Conservation (phyloP, 192 early-diverging fungal genomes). For the Umbelopsis isabellina region DNA sequence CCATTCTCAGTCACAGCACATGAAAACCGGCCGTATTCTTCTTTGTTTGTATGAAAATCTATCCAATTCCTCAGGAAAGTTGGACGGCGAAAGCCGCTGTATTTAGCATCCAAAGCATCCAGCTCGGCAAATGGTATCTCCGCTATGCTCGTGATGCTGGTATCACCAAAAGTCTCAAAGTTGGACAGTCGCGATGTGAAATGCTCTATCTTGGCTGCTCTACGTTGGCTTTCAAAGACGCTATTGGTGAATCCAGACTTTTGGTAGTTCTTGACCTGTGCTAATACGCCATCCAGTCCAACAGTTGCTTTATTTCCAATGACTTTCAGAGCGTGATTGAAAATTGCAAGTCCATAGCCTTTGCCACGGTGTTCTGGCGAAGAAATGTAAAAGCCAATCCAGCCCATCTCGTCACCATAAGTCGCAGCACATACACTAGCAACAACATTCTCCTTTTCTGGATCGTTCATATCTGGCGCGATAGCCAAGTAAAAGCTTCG, state of each 20-base stretch:
- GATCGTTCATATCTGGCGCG: background rate
- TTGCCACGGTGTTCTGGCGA: slow-evolving; percentile 27
- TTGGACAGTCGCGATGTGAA: background rate
- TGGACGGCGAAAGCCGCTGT: background rate
- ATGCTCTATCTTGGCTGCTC: background rate
- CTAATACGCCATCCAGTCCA: background rate
- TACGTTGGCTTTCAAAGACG: background rate
- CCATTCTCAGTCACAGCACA: slow-evolving; percentile 10
- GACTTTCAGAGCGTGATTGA: background rate
- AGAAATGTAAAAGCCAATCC: slow-evolving; percentile 36
- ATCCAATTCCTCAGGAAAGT: background rate
- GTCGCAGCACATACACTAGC: background rate
- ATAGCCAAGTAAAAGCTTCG: background rate
- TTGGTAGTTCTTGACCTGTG: background rate
- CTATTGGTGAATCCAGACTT: background rate
- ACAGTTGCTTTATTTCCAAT: background rate
- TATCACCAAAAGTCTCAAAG: background rate
- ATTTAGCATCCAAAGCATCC: background rate
- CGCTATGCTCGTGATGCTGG: background rate
- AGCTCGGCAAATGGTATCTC: background rate
- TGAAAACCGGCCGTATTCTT: slow-evolving; percentile 10
- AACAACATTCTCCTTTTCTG: background rate
- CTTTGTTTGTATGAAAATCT: slow-evolving; percentile 4
- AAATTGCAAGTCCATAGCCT: slow-evolving; percentile 27
- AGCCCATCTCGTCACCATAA: slow-evolving; percentile 34